A percentile compares a stretch with the other conserved stretches of the same genome.
Evolutionary conservation across 352 stramenopile species (phyloP).

Genomic region (Globisporangium paroecandrum): DNA sequence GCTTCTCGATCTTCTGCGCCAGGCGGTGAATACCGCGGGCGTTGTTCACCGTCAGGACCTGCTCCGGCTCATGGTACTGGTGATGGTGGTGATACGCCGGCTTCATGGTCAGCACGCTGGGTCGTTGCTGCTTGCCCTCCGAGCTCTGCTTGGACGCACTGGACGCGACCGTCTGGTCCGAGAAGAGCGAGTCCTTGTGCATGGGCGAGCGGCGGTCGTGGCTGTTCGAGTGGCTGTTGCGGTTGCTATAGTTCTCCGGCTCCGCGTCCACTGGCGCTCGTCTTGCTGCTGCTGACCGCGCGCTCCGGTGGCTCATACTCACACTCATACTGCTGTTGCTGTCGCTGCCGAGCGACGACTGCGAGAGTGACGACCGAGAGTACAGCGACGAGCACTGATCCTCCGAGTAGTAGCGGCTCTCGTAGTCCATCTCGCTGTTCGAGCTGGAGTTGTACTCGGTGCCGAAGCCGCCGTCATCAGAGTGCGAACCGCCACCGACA

Average conservation of each 20-base stretch:
- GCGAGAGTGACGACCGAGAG: conserved; percentile 14
- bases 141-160: conserved; percentile 19
- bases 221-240: neutral
- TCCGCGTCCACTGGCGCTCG: neutral
- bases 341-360: conserved; percentile 10
- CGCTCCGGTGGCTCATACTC: conserved; percentile 1
- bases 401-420: conserved; percentile 8
- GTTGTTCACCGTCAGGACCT: conserved; percentile 32
- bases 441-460: conserved; percentile 11
- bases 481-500: conserved; percentile 1
- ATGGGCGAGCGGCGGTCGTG: conserved; percentile 2
- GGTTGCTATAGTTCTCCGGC: neutral
- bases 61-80: neutral
- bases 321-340: neutral
- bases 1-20: conserved; percentile 42
- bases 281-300: conserved; percentile 5
- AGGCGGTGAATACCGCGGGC: conserved; percentile 41
- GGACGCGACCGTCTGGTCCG: conserved; percentile 17
- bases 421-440: conserved; percentile 8
- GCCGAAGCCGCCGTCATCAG: conserved; percentile 1
- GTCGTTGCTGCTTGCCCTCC: conserved; percentile 9
- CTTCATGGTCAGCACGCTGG: neutral
- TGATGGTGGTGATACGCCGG: conserved; percentile 3
- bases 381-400: conserved; percentile 8
- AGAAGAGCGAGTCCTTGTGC: conserved; percentile 20